These are phyloP conservation scores for Oehlia diaphana DNA, from an alignment of 192 early-diverging fungal genomes.

Conservation along the genomic window DNA sequence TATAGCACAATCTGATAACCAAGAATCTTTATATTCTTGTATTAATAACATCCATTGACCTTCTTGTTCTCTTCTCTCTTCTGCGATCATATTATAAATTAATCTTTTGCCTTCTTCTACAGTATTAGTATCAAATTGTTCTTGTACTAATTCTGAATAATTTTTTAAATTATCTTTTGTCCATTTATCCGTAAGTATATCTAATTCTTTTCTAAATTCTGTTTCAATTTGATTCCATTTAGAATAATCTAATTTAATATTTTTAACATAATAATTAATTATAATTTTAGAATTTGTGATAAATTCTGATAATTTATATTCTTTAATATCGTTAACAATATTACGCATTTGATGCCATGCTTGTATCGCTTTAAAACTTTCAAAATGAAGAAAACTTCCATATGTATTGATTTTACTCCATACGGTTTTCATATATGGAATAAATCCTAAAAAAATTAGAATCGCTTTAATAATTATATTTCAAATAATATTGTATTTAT, in stretches of 20 bases:
- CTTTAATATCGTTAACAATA: neutral
- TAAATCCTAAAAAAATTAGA: neutral
- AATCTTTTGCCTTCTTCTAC: neutral
- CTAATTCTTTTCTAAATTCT: neutral
- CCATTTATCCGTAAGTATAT: neutral
- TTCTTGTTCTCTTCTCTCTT: neutral
- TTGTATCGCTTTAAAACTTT: constrained; percentile 2
- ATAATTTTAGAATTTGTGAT: neutral
- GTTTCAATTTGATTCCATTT: neutral
- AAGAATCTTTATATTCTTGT: neutral
- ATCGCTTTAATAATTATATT: too few relatives aligned
- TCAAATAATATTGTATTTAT: too few relatives aligned
- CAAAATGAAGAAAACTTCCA: constrained; percentile 14
- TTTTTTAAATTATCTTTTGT: neutral
- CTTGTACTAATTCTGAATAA: neutral
- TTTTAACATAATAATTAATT: neutral
- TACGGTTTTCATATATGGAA: neutral
- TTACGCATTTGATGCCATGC: constrained; percentile 12
- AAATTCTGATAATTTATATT: neutral
- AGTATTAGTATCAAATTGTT: neutral
- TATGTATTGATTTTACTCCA: neutral
- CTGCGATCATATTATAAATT: neutral
- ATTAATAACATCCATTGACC: neutral
- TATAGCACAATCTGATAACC: neutral
- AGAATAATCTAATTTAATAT: neutral